Base-by-base conservation (phyloP, 2,329 filamentous ascomycete species). In the Bimuria novae-zelandiae region DNA sequence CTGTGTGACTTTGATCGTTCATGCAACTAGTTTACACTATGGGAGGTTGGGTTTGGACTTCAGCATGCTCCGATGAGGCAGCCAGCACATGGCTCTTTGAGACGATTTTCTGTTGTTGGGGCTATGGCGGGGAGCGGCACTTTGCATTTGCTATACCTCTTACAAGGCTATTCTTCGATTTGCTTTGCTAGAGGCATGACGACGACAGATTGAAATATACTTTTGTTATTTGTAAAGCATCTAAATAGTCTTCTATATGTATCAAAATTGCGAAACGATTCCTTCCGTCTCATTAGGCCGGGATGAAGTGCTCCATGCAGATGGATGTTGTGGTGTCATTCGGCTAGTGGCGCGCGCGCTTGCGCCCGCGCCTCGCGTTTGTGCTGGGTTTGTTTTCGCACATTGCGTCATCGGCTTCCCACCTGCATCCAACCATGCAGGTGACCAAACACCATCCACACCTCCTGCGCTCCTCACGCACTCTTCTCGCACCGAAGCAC, bases 331-430 rank as follows among this genome's bases (percentile, higher is more conserved):
- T n/a, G n/a, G n/a, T n/a, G n/a, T n/a, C n/a, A n/a, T n/a, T n/a
- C n/a, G n/a, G n/a, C n/a, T n/a, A n/a, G n/a, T n/a, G n/a, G n/a
- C n/a, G n/a, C 35, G 22, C 11, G 39, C 39, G 40, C 40, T 43
- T 32, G 40, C 19, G 3, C 23, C n/a, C 6, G 10, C 7, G 22
- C 17, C 19, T 1, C 7, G 23, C 25, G 35, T 35, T n/a, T 33
- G 49, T 40, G 8, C 25, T 22, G 14, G 27, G 33, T 47, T 39
- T 47, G 32, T 16, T 37, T 19, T 47, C 14, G n/a, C 16, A n/a
- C 21, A 40, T 63, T 57, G 52, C 56, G 25, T 42, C 49, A 47
- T 47, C 16, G 44, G 23, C 17, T 47, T n/a, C 21, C 43, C 5
- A 7, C 19, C 8, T 12, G 7, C 50, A 36, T n/a, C 36, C 43